Evolutionary conservation across 805 yeast species (phyloP).

Genomic region (Nakazawaea populi): DNA sequence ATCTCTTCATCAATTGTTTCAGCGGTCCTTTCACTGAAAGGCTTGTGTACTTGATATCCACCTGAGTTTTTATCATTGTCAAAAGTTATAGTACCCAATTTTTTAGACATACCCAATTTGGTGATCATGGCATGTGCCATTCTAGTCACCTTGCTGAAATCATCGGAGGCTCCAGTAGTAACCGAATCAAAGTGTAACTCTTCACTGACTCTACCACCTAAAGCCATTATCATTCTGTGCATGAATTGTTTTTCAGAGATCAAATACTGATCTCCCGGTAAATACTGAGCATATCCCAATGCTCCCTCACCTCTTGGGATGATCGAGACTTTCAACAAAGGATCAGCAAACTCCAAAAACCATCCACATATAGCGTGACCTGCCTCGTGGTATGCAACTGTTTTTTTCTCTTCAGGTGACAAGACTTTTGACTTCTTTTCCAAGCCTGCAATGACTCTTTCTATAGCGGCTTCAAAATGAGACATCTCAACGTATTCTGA

Average conservation of each 20-base stretch:
- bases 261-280: constrained; percentile 88
- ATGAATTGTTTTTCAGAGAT: constrained; percentile 69
- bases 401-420: constrained; percentile 77
- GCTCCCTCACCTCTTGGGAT: constrained; percentile 98
- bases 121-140: constrained; percentile 94
- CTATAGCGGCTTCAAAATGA: constrained; percentile 95
- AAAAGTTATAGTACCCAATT: constrained; percentile 79
- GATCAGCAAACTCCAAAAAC: constrained; percentile 88
- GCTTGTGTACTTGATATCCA: constrained; percentile 52
- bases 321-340: constrained; percentile 89
- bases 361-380: constrained; percentile 99
- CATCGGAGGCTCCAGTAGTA: constrained; percentile 95
- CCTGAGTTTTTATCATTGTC: constrained; percentile 64
- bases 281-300: constrained; percentile 93
- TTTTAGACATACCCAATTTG: constrained; percentile 83
- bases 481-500: constrained; percentile 61
- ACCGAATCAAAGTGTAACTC: constrained; percentile 89
- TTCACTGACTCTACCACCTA: constrained; percentile 96
- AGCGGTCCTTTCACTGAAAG: constrained; percentile 86
- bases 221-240: constrained; percentile 93
- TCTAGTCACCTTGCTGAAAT: constrained; percentile 90
- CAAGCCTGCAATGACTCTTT: constrained; percentile 93
- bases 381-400: constrained; percentile 97
- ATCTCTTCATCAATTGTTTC: constrained; percentile 78
- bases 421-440: constrained; percentile 85